Percentiles rank a stretch among this genome's conserved stretches.
phyloP scores from a whole-genome alignment of 768 basidiomycete species.

The Podaxis sp. region DNA sequence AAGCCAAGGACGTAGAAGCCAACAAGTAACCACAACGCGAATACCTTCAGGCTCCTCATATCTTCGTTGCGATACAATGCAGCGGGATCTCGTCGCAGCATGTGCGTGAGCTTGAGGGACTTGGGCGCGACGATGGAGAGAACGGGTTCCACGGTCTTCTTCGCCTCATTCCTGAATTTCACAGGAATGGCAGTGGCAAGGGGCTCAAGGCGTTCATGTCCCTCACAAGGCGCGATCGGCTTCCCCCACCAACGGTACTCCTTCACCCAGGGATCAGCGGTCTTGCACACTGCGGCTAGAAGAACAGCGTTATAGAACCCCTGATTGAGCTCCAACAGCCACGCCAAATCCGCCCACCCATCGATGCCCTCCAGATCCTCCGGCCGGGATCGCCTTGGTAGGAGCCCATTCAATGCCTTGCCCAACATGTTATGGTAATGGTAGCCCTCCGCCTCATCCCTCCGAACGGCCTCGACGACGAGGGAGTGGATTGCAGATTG shows the following conservation, averaged over 20 bases:
- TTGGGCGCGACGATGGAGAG: slow-evolving; percentile 16
- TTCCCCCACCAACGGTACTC: slow-evolving; percentile 17
- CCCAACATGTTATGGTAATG: slow-evolving; percentile 22
- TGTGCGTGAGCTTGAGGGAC: slow-evolving; percentile 16
- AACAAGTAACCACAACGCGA: background rate
- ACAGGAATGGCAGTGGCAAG: slow-evolving; percentile 13
- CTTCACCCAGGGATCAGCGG: slow-evolving; percentile 3
- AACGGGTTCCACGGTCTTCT: slow-evolving; percentile 1
- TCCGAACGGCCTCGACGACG: slow-evolving; percentile 24
- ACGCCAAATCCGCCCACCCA: slow-evolving; percentile 27
- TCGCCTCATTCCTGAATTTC: background rate
- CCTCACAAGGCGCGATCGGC: slow-evolving; percentile 13
- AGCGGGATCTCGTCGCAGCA: slow-evolving; percentile 3
- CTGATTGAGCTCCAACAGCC: slow-evolving; percentile 28
- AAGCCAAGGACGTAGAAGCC: background rate
- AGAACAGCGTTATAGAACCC: slow-evolving; percentile 26
- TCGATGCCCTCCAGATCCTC: slow-evolving; percentile 16
- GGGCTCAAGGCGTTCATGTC: slow-evolving; percentile 12
- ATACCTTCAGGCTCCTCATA: slow-evolving; percentile 6
- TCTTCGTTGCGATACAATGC: background rate
- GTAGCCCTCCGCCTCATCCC: slow-evolving; percentile 20
- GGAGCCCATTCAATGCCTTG: slow-evolving; percentile 24
- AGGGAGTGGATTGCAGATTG: slow-evolving; percentile 25
- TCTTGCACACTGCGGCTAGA: slow-evolving; percentile 25
- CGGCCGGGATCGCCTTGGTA: slow-evolving; percentile 22